Base-by-base conservation (phyloP, 768 basidiomycete species). In the Mycena olivaceomarginata region DNA sequence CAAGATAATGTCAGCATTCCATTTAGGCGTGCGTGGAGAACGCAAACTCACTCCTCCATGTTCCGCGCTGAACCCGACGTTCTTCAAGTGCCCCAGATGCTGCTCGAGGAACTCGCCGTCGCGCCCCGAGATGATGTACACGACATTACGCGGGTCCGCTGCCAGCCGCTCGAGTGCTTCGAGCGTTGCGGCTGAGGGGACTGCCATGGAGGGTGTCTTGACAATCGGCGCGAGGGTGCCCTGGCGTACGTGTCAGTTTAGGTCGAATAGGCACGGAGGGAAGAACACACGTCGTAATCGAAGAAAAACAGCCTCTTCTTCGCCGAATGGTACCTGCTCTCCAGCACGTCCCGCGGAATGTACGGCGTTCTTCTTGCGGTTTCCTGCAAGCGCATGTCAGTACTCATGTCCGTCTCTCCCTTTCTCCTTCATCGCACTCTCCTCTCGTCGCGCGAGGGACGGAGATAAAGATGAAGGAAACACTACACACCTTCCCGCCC, bases 161-260 rank as follows among this genome's bases (percentile, higher is more conserved):
- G 94, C 87, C 46, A 99, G 91, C 74, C 88, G 88, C 69, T 91
- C 85, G 74, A 99, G 93, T 0, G 96, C 95, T 67, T 89, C 87
- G 57, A 98, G 91, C 4, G 98, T 94, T 22, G 90, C 88, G 8
- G 90, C 84, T 0, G 96, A 94, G 0, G 98, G 98, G 2, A 93
- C 86, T 4, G 98, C 98, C 88, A 95, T 94, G 66, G 94, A 93
- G 0, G 98, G 98, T 18, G 92, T 92, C 88, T 97, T 98, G 84
- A 99, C 98, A 85, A 99, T 99, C 2, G 98, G 98, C 2, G 98
- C 94, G 76, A 99, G 93, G 0, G 98, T 99, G 8, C 98, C 98
- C 95, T 98, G 81, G 31, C 31, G 31, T 31, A 31, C 18, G 31
- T 11, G 31, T 7, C 48, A 16, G 65, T 18, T 64, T 15, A 60